Evolutionary conservation across 129 eudicot species (phyloP).

Genomic region (Pulicaria dysenterica): DNA sequence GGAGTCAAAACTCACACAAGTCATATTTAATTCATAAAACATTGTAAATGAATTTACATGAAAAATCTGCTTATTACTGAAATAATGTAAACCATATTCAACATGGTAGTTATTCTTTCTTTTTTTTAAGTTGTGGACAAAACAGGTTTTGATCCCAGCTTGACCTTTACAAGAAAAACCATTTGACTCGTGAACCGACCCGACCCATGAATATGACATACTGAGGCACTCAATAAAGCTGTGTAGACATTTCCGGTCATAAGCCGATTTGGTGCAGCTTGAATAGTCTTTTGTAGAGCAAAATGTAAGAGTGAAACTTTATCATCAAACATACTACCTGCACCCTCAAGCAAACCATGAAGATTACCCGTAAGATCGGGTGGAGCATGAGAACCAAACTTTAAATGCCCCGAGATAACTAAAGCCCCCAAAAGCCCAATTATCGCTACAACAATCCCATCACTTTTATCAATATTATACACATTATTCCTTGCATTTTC

Average conservation of each 20-base stretch:
- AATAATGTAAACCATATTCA: not conserved
- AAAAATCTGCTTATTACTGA: not conserved
- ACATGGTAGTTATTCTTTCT: not conserved
- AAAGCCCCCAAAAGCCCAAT: slow-evolving; percentile 80
- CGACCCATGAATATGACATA: slow-evolving; percentile 30
- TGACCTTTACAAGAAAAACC: not conserved
- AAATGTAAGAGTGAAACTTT: slow-evolving; percentile 85
- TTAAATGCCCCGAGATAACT: slow-evolving; percentile 68
- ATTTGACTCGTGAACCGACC: not conserved
- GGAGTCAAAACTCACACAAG: not conserved
- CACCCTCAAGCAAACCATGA: slow-evolving; percentile 66
- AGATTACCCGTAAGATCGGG: slow-evolving; percentile 52
- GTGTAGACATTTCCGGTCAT: slow-evolving; percentile 70
- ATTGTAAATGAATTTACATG: not conserved
- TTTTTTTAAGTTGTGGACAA: not conserved
- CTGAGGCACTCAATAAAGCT: slow-evolving; percentile 82
- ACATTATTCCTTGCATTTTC: slow-evolving; percentile 90
- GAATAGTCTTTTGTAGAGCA: slow-evolving; percentile 87
- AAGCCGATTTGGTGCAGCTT: slow-evolving; percentile 92
- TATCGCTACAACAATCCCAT: slow-evolving; percentile 76
- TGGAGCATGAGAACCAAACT: slow-evolving; percentile 52
- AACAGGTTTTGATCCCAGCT: not conserved
- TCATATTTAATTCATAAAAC: not conserved
- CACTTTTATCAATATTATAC: slow-evolving; percentile 79
- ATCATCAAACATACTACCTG: slow-evolving; percentile 94